These are phyloP conservation scores for Cyberlindnera euphorbiae DNA, from an alignment of 805 yeast genomes.

Conservation along the genomic window DNA sequence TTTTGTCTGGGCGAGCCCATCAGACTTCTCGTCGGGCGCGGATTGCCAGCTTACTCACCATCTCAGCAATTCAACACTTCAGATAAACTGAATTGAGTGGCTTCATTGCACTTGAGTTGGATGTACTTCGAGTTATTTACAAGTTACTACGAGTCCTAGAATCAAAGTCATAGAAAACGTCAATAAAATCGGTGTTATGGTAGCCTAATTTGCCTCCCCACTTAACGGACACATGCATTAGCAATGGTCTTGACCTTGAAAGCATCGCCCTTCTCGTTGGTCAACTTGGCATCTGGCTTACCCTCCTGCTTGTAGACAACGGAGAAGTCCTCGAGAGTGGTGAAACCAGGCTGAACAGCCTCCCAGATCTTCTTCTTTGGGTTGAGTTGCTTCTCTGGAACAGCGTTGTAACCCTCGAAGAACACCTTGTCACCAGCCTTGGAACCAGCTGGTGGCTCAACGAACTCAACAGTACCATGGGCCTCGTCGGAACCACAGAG, in stretches of 20 bases:
- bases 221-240: conserved; percentile 73
- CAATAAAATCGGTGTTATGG: too few species aligned
- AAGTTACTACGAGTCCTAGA: too few species aligned
- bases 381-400: conserved; percentile 87
- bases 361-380: conserved; percentile 99
- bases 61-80: too few species aligned
- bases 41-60: too few species aligned
- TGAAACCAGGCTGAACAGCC: conserved; percentile 84
- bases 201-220: too few species aligned
- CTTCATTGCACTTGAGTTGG: too few species aligned
- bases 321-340: conserved; percentile 70
- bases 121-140: too few species aligned
- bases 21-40: too few species aligned
- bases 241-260: conserved; percentile 71
- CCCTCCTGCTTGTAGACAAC: conserved; percentile 81
- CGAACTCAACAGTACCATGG: conserved; percentile 69
- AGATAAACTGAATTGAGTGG: too few species aligned
- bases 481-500: conserved; percentile 81
- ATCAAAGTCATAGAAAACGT: too few species aligned
- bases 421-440: conserved; percentile 95
- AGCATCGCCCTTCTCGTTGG: conserved; percentile 72
- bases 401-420: conserved; percentile 86
- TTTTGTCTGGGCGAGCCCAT: background rate
- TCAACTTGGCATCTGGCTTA: conserved; percentile 60
- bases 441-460: conserved; percentile 89